A percentile compares a stretch with the other conserved stretches of the same genome.
Evolutionary conservation across 192 early-diverging fungal species (phyloP).

Genomic region (Lunasporangiospora selenospora): DNA sequence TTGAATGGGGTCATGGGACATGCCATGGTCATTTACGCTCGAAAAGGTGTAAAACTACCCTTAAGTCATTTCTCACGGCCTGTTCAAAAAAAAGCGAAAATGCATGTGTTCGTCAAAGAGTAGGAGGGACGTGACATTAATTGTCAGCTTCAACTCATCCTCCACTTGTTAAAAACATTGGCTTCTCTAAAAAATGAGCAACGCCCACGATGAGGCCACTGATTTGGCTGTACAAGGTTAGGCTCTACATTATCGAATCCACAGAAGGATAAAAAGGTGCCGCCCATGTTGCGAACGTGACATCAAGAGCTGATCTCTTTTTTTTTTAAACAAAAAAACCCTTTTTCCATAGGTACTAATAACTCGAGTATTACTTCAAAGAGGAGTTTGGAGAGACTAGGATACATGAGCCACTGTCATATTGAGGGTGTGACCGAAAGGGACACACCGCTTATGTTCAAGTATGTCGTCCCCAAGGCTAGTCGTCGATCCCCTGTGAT

Average conservation of each 20-base stretch:
- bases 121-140: too few species aligned
- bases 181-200: neutral
- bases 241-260: neutral
- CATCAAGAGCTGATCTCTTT: neutral
- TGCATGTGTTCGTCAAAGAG: too few species aligned
- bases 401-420: slow-evolving; percentile 36
- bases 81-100: too few species aligned
- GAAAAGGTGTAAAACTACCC: too few species aligned
- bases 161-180: too few species aligned
- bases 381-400: slow-evolving; percentile 35
- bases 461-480: slow-evolving; percentile 36
- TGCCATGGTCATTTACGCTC: too few species aligned
- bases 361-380: slow-evolving; percentile 46
- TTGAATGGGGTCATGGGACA: too few species aligned
- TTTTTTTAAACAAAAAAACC: neutral
- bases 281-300: too few species aligned
- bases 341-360: slow-evolving; percentile 23
- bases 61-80: too few species aligned
- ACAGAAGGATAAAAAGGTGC: neutral
- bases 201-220: slow-evolving; percentile 16
- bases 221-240: slow-evolving; percentile 44
- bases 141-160: too few species aligned
- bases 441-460: slow-evolving; percentile 37
- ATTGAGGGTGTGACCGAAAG: slow-evolving; percentile 24
- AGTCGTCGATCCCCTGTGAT: slow-evolving; percentile 43